Percentiles rank a stretch among this genome's conserved stretches.
These are phyloP conservation scores for Sordaria brevicollis DNA, from an alignment of 495 filamentous ascomycete species.

Conservation along the genomic window DNA sequence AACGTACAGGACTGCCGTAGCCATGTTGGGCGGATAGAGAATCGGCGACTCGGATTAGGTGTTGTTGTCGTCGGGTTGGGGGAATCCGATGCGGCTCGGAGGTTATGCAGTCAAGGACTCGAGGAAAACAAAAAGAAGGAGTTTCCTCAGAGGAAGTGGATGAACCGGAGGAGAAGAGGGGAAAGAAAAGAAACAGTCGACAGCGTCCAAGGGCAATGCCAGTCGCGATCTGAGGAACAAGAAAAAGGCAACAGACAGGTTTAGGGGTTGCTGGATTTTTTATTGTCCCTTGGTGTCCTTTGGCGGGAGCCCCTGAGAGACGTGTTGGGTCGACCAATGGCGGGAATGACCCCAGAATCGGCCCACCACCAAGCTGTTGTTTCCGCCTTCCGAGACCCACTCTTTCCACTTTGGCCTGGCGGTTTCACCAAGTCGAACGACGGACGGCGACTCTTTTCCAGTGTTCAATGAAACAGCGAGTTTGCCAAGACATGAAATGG, in stretches of 20 bases:
- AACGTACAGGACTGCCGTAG: constrained; percentile 29
- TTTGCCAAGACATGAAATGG: not conserved
- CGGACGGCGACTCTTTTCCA: not conserved
- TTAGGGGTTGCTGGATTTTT: constrained; percentile 18
- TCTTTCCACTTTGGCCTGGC: not conserved
- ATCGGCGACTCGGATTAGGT: not conserved
- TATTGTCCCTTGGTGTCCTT: constrained; percentile 3
- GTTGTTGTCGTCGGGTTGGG: not conserved
- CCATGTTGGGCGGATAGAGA: constrained; percentile 21
- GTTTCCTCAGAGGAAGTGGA: not conserved
- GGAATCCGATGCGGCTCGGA: not conserved
- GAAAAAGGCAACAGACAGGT: not conserved
- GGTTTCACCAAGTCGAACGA: not conserved
- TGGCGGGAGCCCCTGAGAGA: constrained; percentile 1
- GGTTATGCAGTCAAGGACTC: not conserved
- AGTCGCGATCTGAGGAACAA: constrained; percentile 6
- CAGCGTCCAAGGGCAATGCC: not conserved
- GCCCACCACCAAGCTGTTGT: constrained; percentile 12
- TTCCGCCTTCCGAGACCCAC: constrained; percentile 21
- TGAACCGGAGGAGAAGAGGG: not conserved
- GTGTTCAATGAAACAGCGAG: not conserved
- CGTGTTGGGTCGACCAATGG: constrained; percentile 1
- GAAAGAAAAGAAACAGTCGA: constrained; percentile 4
- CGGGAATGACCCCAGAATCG: constrained; percentile 19
- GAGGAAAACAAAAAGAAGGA: not conserved